Percentiles rank a stretch among this genome's conserved stretches.
Evolutionary conservation across 345 rosid species (phyloP).

Genomic region (Toxicodendron radicans): DNA sequence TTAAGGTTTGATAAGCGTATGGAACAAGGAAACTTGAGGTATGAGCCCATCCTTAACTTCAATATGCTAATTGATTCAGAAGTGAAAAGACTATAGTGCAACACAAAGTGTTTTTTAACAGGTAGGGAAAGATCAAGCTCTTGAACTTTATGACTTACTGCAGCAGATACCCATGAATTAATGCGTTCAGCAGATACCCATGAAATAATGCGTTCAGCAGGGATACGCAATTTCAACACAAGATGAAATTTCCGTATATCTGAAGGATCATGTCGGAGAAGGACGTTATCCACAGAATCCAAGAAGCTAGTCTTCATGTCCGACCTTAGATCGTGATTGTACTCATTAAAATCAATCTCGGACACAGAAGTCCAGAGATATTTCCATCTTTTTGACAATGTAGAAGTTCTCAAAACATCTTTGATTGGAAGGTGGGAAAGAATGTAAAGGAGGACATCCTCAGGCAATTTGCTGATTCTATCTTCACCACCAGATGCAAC

Average conservation of each 20-base stretch:
- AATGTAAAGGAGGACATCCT: background rate
- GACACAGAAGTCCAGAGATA: background rate
- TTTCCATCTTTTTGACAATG: constrained; percentile 3
- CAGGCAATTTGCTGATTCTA: background rate
- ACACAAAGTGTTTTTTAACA: background rate
- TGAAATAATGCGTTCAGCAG: background rate
- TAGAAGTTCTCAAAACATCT: background rate
- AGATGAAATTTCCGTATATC: background rate
- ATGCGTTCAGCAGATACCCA: background rate
- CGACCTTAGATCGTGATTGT: background rate
- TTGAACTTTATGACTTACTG: background rate
- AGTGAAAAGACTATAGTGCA: background rate
- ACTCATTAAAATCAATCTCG: background rate
- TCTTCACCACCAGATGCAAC: background rate
- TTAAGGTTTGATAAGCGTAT: too few species aligned
- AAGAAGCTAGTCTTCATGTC: background rate
- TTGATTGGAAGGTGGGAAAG: constrained; percentile 1
- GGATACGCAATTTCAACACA: background rate
- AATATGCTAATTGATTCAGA: background rate
- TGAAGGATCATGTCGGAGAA: background rate
- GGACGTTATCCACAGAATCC: background rate
- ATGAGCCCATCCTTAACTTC: background rate
- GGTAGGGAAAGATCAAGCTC: constrained; percentile 10
- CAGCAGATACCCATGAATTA: background rate
- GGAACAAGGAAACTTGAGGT: background rate